Evolutionary conservation across 1,284 basidiomycete genomes (phyloP).

Genomic region (Quambalaria eucalypti): DNA sequence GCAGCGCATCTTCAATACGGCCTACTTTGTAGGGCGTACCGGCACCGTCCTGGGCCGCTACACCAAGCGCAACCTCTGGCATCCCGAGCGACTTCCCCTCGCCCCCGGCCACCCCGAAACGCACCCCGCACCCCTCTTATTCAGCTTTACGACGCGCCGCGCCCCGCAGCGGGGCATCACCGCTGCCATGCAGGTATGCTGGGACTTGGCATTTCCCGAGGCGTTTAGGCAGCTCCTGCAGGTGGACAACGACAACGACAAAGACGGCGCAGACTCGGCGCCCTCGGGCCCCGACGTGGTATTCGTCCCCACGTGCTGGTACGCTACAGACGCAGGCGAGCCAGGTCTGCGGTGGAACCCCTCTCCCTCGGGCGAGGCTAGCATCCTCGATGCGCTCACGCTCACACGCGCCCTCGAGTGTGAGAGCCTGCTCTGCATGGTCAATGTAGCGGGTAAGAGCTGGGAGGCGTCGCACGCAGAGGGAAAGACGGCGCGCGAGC

Average conservation of each 20-base stretch:
- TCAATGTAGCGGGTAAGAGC: slow-evolving; percentile 36
- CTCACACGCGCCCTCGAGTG: slow-evolving; percentile 32
- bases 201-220: slow-evolving; percentile 41
- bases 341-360: slow-evolving; percentile 30
- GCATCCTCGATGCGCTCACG: slow-evolving; percentile 15
- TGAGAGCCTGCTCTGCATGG: slow-evolving; percentile 37
- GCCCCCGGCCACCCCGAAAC: slow-evolving; percentile 25
- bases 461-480: slow-evolving; percentile 4
- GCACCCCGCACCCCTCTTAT: slow-evolving; percentile 16
- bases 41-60: slow-evolving; percentile 31
- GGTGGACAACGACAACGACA: not conserved
- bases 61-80: slow-evolving; percentile 42
- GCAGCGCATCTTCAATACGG: slow-evolving; percentile 41
- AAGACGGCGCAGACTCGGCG: slow-evolving; percentile 9
- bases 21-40: slow-evolving; percentile 31
- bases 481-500: not conserved
- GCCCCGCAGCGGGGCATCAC: slow-evolving; percentile 16
- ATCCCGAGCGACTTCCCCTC: slow-evolving; percentile 35
- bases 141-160: slow-evolving; percentile 32
- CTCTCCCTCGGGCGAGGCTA: slow-evolving; percentile 17
- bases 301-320: slow-evolving; percentile 45
- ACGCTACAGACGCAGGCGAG: slow-evolving; percentile 34
- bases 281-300: slow-evolving; percentile 36
- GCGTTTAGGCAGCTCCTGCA: slow-evolving; percentile 19
- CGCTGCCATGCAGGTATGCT: slow-evolving; percentile 38